Percentiles rank a stretch among this genome's conserved stretches.
phyloP scores from a whole-genome alignment of 805 yeast genomes.

The Wickerhamomyces subpelliculosus region DNA sequence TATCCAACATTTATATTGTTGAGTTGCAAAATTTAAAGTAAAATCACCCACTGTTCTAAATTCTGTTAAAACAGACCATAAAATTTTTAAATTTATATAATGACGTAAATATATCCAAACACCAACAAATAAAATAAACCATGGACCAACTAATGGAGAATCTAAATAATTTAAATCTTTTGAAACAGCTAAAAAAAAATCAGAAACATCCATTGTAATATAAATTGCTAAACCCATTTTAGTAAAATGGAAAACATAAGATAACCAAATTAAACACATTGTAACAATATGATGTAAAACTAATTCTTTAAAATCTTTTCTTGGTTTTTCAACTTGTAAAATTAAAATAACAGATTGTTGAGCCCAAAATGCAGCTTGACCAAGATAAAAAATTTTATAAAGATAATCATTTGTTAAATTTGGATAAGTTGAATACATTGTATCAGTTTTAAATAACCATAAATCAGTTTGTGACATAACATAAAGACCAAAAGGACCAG shows the following conservation, averaged over 20 bases:
- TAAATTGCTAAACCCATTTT: slow-evolving; percentile 91
- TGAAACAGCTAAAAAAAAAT: slow-evolving; percentile 76
- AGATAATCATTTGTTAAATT: slow-evolving; percentile 64
- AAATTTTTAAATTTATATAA: slow-evolving; percentile 68
- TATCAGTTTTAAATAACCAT: slow-evolving; percentile 84
- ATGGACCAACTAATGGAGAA: slow-evolving; percentile 52
- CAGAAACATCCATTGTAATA: slow-evolving; percentile 94
- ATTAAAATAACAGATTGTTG: slow-evolving; percentile 85
- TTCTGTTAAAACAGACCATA: slow-evolving; percentile 82
- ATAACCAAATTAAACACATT: slow-evolving; percentile 74
- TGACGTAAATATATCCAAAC: slow-evolving; percentile 91
- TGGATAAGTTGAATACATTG: slow-evolving; percentile 78
- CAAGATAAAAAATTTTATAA: slow-evolving; percentile 77
- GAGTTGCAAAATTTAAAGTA: slow-evolving; percentile 75
- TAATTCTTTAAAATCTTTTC: slow-evolving; percentile 88
- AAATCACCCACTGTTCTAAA: slow-evolving; percentile 81
- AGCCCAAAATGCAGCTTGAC: slow-evolving; percentile 96
- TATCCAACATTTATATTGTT: slow-evolving; percentile 95
- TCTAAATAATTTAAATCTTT: slow-evolving; percentile 85
- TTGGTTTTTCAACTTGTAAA: slow-evolving; percentile 86
- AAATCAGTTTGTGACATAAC: slow-evolving; percentile 79
- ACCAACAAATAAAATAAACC: slow-evolving; percentile 58
- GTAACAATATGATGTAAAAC: slow-evolving; percentile 93
- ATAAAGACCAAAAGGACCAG: slow-evolving; percentile 84
- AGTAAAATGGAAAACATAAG: slow-evolving; percentile 92